These are phyloP conservation scores for Allium cepa DNA, from an alignment of 106 monocot species.

Conservation along the genomic window DNA sequence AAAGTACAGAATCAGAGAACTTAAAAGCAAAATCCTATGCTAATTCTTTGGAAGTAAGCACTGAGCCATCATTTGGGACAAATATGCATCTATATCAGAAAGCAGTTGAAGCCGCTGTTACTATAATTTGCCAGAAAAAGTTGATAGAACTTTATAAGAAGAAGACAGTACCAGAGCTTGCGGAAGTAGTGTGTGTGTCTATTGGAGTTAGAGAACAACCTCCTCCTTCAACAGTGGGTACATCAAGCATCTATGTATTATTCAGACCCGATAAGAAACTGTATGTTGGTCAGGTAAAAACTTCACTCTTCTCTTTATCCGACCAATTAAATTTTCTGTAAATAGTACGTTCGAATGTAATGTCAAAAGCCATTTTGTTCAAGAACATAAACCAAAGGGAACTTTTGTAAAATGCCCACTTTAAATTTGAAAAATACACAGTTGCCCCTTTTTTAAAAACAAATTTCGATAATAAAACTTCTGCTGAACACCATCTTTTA, in stretches of 20 bases:
- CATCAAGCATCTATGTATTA: conserved; percentile 70
- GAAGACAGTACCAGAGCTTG: conserved; percentile 33
- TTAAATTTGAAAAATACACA: too few relatives aligned
- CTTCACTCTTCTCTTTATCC: too few relatives aligned
- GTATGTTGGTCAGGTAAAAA: conserved; percentile 86
- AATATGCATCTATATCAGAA: conserved; percentile 16
- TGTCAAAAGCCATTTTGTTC: too few relatives aligned
- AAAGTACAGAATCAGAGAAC: background rate
- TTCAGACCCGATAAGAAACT: conserved; percentile 76
- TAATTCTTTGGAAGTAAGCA: conserved; percentile 4
- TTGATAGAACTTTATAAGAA: conserved; percentile 54
- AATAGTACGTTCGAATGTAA: too few relatives aligned
- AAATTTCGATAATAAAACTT: too few relatives aligned
- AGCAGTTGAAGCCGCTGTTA: conserved; percentile 59
- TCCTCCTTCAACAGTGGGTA: conserved; percentile 81
- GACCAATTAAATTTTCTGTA: too few relatives aligned
- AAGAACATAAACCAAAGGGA: too few relatives aligned
- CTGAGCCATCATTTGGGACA: background rate
- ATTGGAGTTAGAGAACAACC: conserved; percentile 82
- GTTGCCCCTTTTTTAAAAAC: too few relatives aligned
- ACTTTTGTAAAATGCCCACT: too few relatives aligned
- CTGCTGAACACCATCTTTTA: too few relatives aligned
- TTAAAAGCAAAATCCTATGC: background rate
- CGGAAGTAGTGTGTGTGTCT: conserved; percentile 38
- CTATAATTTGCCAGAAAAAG: conserved; percentile 53